Base-by-base conservation (phyloP, 306 rosid species). In the Alnus rubra region DNA sequence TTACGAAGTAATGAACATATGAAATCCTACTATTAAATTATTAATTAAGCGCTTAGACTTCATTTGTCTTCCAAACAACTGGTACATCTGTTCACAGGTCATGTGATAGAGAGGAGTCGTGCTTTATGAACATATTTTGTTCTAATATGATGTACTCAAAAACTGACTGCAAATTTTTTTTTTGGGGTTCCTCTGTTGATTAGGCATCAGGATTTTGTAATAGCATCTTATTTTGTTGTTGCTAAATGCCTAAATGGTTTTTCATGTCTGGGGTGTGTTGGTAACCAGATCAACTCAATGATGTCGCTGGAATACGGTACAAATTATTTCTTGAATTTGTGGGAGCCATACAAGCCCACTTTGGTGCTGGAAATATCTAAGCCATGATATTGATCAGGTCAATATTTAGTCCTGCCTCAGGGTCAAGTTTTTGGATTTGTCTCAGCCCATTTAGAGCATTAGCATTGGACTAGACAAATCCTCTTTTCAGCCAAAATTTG, bases 21-120 rank as follows among this genome's bases (percentile, higher is more conserved):
- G 14, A 50, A 35, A 35, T 51, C 60, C 30, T 14, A 52, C 28
- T 5, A 52, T 31, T 33, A 71, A 9, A 52, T 14, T 5, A 52
- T 31, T 33, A 71, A 9, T 33, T 72, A 9, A 15, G 31, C 47
- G 18, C 28, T 18, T 54, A 7, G 10, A 15, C 48, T 73, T 69
- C 73, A 12, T 71, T 7, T 81, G 35, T 45, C 74, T 62, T 85
- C 71, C 58, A 44, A 39, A 69, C 28, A 69, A 44, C 63, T 51
- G 42, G 35, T 19, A 47, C 45, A 4, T 42, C 53, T 54, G 37
- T 51, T 76, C 6, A 19, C 62, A 11, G 42, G 28, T 63, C 69
- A 31, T 76, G 28, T 75, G 59, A 59, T 10, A 10, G 65, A 10
- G 65, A 59, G 65, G 60, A 59, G 33, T 59, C 65, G 52, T 49